phyloP scores from a whole-genome alignment of 2,329 filamentous ascomycete species.

The Coniochaeta sp. region DNA sequence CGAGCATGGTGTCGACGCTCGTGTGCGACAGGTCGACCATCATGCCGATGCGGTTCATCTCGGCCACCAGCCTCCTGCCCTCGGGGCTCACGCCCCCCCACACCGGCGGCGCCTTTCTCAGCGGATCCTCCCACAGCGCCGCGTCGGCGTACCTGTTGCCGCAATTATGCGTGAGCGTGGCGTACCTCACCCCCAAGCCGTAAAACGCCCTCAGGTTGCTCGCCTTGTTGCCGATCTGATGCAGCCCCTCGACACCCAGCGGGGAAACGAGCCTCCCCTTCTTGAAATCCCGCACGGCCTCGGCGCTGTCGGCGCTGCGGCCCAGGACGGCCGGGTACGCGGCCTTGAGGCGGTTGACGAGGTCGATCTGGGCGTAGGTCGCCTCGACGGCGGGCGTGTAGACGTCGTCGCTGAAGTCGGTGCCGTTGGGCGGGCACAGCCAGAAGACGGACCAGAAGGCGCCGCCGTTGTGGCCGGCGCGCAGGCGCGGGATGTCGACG shows the following conservation, averaged over 20 bases:
- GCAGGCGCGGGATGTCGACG: constrained; percentile 72
- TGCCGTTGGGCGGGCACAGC: constrained; percentile 64
- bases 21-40: constrained; percentile 82
- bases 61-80: constrained; percentile 63
- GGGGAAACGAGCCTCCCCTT: constrained; percentile 65
- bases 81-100: constrained; percentile 67
- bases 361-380: constrained; percentile 69
- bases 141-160: constrained; percentile 87
- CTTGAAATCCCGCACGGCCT: constrained; percentile 53
- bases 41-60: constrained; percentile 95
- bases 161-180: constrained; percentile 88
- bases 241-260: constrained; percentile 77
- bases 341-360: constrained; percentile 56
- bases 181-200: constrained; percentile 75
- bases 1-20: constrained; percentile 73
- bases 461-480: constrained; percentile 66
- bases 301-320: constrained; percentile 33
- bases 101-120: constrained; percentile 44
- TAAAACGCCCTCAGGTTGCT: constrained; percentile 71
- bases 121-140: constrained; percentile 54
- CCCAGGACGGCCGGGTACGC: constrained; percentile 64
- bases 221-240: constrained; percentile 84
- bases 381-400: constrained; percentile 12
- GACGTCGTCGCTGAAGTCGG: constrained; percentile 66
- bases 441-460: constrained; percentile 92